Evolutionary conservation across 2,329 filamentous ascomycete genomes (phyloP), one percentile per base, ranked within the genome.

Genomic region (Xylaria sp.): DNA sequence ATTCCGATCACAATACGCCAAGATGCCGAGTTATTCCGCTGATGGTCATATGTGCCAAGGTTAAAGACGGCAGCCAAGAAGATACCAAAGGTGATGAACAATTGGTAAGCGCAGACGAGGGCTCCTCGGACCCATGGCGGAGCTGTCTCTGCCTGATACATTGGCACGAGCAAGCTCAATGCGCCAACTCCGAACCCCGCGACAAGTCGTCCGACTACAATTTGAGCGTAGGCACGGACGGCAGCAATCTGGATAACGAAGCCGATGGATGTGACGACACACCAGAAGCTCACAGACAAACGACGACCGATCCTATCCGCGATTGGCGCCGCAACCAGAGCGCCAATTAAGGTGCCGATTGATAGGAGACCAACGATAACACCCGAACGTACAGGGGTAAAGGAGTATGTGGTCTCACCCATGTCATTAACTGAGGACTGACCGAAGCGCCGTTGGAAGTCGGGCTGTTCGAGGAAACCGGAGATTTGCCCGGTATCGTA

Each of bases 141-240:
- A 0, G 88, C 87, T 5, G 86, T 90, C 79, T 93, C 91, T n/a
- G 87, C 87, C 74, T 92, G 89, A 76, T 92, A 93, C 88, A 93
- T 90, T n/a, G 89, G 89, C 0, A 90, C 89, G 12, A 89, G 79
- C 4, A 91, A 85, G 9, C 86, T 89, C 1, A 92, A 78, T 0
- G 86, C 87, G 63, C 91, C 91, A 50, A 93, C 89, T 14, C 90
- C 90, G 1, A 92, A 81, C 60, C 90, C 91, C 14, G 89, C 87
- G 17, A 91, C 83, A 73, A 88, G 86, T 63, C 91, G 83, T 14
- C 90, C 90, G 54, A 90, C 81, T 71, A 89, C 89, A 66, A 92
- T 82, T 74, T 92, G 90, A 55, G 87, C 87, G 90, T 90, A 92
- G 8, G 80, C 80, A 1, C 72, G 74, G 0, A 77, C 73, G 0